These are phyloP conservation scores for Podospora fimiseda DNA, from an alignment of 495 filamentous ascomycete genomes.

Conservation along the genomic window DNA sequence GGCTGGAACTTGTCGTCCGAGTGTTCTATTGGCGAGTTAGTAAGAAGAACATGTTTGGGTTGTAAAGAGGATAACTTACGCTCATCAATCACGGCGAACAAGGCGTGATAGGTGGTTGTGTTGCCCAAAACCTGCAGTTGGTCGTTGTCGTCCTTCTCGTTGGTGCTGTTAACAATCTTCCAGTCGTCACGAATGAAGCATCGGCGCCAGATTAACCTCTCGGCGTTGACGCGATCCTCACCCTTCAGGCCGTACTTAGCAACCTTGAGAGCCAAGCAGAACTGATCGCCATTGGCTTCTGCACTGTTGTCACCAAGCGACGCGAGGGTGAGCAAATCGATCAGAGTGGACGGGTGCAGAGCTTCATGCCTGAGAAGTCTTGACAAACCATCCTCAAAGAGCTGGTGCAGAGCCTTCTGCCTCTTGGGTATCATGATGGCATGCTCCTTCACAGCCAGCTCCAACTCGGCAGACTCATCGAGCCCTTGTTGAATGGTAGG, in stretches of 20 bases:
- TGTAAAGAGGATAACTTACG: constrained; percentile 30
- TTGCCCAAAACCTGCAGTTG: constrained; percentile 38
- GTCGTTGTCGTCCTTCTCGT: constrained; percentile 44
- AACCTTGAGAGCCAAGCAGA: constrained; percentile 65
- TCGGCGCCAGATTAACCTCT: constrained; percentile 77
- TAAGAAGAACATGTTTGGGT: constrained; percentile 11
- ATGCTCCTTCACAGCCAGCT: constrained; percentile 66
- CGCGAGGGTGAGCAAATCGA: constrained; percentile 78
- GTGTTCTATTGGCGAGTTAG: constrained; percentile 11
- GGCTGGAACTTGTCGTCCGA: constrained; percentile 33
- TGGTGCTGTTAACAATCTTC: constrained; percentile 52
- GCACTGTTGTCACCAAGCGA: constrained; percentile 36
- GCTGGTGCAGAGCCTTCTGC: constrained; percentile 54
- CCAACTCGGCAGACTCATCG: constrained; percentile 67
- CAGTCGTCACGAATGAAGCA: constrained; percentile 76
- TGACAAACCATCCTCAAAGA: constrained; percentile 61
- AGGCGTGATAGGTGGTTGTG: constrained; percentile 46
- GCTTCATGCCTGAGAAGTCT: constrained; percentile 60
- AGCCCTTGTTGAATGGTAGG: constrained; percentile 59
- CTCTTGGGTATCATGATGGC: constrained; percentile 49
- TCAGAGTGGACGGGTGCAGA: constrained; percentile 58
- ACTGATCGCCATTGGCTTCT: constrained; percentile 45
- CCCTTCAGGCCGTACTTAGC: constrained; percentile 51
- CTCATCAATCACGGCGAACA: constrained; percentile 38
- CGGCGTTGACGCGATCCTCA: constrained; percentile 48